Percentiles rank a stretch among this genome's conserved stretches.
Conservation (phyloP, 345 rosid genomes). For the Garcia nutans region DNA sequence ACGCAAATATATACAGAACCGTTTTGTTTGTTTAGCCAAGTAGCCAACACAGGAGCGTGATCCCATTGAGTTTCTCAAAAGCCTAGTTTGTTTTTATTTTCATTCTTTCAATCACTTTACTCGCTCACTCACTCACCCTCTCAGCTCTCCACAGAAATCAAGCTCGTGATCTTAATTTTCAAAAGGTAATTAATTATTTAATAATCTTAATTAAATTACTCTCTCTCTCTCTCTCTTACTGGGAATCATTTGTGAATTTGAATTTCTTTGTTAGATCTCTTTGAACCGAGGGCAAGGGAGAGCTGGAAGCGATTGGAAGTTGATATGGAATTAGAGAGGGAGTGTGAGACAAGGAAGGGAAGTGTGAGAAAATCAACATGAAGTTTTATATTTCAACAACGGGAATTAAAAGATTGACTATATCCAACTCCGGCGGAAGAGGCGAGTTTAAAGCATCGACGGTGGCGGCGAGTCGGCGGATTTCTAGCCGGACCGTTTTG, state of each 20-base stretch:
- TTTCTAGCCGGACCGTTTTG: constrained; percentile 49
- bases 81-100: background rate
- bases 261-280: constrained; percentile 14
- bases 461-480: constrained; percentile 48
- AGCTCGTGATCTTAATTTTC: background rate
- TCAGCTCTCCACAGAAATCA: background rate
- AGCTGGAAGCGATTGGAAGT: constrained; percentile 17
- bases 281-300: constrained; percentile 2
- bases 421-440: constrained; percentile 42
- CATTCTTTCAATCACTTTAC: background rate
- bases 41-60: constrained; percentile 2
- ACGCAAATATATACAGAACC: background rate
- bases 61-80: constrained; percentile 3
- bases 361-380: constrained; percentile 32
- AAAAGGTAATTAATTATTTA: no score
- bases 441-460: constrained; percentile 37
- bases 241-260: no score
- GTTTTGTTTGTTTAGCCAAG: background rate
- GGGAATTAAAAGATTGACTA: constrained; percentile 64
- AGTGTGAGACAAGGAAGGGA: background rate
- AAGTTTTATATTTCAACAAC: constrained; percentile 68
- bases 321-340: constrained; percentile 36
- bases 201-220: no score
- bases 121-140: background rate
- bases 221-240: background rate